Evolutionary conservation across 148 eudicot genomes (phyloP).

Genomic region (Heliosperma pusillum): DNA sequence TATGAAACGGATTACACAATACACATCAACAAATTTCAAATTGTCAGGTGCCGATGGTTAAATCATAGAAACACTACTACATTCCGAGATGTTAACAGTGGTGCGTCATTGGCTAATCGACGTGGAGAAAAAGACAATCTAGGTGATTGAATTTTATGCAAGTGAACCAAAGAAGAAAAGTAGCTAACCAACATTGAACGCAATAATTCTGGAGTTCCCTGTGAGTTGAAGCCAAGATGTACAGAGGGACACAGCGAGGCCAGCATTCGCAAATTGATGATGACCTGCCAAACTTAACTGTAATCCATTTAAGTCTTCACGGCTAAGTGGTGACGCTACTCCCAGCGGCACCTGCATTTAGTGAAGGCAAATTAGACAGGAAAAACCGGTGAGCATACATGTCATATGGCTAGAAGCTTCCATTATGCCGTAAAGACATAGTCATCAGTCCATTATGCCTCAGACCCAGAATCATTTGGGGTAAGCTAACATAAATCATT

Average conservation of each 20-base stretch:
- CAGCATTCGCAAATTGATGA: slow-evolving; percentile 76
- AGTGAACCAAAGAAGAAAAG: slow-evolving; percentile 14
- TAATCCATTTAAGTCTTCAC: slow-evolving; percentile 42
- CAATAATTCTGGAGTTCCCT: slow-evolving; percentile 48
- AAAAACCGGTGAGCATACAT: slow-evolving; percentile 3
- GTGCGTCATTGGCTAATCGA: neutral
- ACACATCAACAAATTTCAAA: slow-evolving; percentile 4
- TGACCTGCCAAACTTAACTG: slow-evolving; percentile 78
- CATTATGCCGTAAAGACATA: neutral
- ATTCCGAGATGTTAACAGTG: neutral
- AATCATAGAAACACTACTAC: neutral
- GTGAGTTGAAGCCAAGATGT: slow-evolving; percentile 67
- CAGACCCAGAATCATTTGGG: neutral
- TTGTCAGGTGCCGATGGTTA: neutral
- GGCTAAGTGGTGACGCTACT: slow-evolving; percentile 54
- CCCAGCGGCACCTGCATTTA: slow-evolving; percentile 60
- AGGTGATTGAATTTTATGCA: neutral
- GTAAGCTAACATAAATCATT: neutral
- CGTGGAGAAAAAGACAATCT: neutral
- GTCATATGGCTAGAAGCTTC: neutral
- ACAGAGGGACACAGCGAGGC: slow-evolving; percentile 77
- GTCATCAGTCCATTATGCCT: neutral
- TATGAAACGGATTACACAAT: neutral
- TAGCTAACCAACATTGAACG: slow-evolving; percentile 39
- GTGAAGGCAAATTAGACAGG: slow-evolving; percentile 11